Conservation (phyloP, 306 rosid species). For the Herpetospermum pedunculosum region DNA sequence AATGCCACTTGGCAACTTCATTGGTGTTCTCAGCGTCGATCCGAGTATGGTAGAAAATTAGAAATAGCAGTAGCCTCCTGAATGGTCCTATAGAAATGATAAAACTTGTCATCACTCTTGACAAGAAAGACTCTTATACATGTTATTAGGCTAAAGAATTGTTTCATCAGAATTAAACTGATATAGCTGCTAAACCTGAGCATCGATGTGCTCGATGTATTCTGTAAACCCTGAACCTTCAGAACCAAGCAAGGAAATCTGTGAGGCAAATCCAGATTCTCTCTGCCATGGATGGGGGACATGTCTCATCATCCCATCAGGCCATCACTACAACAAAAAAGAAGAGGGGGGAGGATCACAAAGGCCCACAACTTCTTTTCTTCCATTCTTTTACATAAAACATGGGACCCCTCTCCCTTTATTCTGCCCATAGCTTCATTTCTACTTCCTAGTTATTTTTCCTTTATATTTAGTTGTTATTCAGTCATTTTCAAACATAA, state of each 20-base stretch:
- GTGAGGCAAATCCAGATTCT: slow-evolving; percentile 13
- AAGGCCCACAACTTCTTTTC: slow-evolving; percentile 25
- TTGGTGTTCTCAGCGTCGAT: not conserved
- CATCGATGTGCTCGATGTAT: not conserved
- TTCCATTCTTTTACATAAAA: slow-evolving; percentile 17
- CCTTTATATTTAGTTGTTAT: slow-evolving; percentile 11
- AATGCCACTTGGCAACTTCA: not conserved
- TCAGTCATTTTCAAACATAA: slow-evolving; percentile 3
- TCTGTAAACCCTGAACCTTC: not conserved
- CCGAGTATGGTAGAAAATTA: not conserved
- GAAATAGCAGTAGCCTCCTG: not conserved
- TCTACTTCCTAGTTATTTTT: slow-evolving; percentile 18
- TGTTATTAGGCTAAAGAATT: not conserved
- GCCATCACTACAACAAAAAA: slow-evolving; percentile 20
- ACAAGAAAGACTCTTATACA: not conserved
- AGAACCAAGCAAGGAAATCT: not conserved
- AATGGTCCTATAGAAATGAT: not conserved
- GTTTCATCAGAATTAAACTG: not conserved
- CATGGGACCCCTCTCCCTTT: slow-evolving; percentile 32
- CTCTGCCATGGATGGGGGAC: slow-evolving; percentile 22
- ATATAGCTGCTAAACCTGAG: not conserved
- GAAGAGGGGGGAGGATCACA: slow-evolving; percentile 19
- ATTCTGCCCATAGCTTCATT: slow-evolving; percentile 26
- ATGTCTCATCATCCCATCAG: slow-evolving; percentile 35
- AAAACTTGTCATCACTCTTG: not conserved